Conservation (phyloP, 495 filamentous ascomycete species). For the Daldinia loculata region DNA sequence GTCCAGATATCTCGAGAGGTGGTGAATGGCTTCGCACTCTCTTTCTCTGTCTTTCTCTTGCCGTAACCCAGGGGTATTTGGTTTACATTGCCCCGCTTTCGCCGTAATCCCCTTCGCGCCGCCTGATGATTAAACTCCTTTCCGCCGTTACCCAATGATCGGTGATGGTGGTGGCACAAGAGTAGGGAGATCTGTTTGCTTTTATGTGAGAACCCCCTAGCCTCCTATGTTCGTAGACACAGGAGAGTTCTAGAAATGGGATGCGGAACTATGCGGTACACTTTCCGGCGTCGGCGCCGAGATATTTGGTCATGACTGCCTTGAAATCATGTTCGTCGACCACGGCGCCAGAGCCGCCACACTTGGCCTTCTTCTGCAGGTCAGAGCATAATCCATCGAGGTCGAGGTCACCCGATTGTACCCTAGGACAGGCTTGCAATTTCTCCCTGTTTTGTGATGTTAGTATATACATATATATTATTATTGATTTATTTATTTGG, state of each 20-base stretch:
- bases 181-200: background rate
- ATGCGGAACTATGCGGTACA: conserved; percentile 19
- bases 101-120: conserved; percentile 13
- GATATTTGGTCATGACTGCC: conserved; percentile 71
- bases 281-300: conserved; percentile 39
- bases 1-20: background rate
- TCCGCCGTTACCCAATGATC: conserved; percentile 36
- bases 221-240: conserved; percentile 12
- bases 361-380: conserved; percentile 95
- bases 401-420: conserved; percentile 87
- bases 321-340: conserved; percentile 91
- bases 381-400: conserved; percentile 93
- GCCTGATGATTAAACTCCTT: conserved; percentile 28
- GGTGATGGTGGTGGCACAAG: conserved; percentile 36
- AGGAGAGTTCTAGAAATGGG: background rate
- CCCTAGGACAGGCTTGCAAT: conserved; percentile 84
- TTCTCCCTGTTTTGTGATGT: conserved; percentile 73
- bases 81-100: conserved; percentile 2
- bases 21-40: background rate
- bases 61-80: conserved; percentile 15
- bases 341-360: conserved; percentile 90
- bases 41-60: conserved; percentile 1
- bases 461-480: conserved; percentile 25
- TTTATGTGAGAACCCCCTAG: background rate
- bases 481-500: conserved; percentile 22